A percentile compares a stretch with the other conserved stretches of the same genome.
Evolutionary conservation across 768 basidiomycete genomes (phyloP).

Genomic region (Mycena galericulata): DNA sequence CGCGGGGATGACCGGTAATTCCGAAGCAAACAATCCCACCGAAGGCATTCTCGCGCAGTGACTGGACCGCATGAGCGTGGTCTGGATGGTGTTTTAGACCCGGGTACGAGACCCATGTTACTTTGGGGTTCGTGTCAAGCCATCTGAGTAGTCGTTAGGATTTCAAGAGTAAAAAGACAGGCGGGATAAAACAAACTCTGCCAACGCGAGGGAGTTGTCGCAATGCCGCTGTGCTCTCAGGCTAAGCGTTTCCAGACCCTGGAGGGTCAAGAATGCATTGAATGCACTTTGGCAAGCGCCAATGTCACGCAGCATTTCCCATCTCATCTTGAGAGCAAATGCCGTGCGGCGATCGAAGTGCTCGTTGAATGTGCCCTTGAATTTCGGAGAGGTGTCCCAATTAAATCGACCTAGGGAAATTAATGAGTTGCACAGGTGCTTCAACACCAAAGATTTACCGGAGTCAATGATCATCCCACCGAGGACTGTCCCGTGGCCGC

Average conservation of each 20-base stretch:
- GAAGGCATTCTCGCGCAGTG: constrained; percentile 2
- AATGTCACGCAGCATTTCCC: constrained; percentile 68
- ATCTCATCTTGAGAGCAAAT: constrained; percentile 44
- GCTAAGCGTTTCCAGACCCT: constrained; percentile 48
- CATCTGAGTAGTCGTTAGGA: constrained; percentile 5
- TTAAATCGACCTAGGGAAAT: constrained; percentile 62
- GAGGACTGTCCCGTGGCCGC: constrained; percentile 76
- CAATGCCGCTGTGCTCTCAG: constrained; percentile 23
- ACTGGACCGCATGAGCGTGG: neutral
- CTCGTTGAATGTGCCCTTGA: constrained; percentile 44
- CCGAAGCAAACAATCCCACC: constrained; percentile 31
- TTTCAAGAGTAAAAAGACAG: neutral
- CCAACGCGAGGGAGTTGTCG: constrained; percentile 25
- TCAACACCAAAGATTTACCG: neutral
- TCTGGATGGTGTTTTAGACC: constrained; percentile 23
- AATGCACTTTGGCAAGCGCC: constrained; percentile 68
- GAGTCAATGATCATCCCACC: constrained; percentile 71
- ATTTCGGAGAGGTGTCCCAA: constrained; percentile 64
- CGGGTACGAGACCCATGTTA: constrained; percentile 25
- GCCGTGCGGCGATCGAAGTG: constrained; percentile 24
- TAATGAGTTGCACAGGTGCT: neutral
- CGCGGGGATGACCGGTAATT: constrained; percentile 18
- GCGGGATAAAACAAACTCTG: constrained; percentile 2
- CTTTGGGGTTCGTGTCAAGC: constrained; percentile 26
- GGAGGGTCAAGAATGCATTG: constrained; percentile 67